Percentiles rank a stretch among this genome's conserved stretches.
Conservation (phyloP, 164 flowering plant species). For the Vitis cinerea region DNA sequence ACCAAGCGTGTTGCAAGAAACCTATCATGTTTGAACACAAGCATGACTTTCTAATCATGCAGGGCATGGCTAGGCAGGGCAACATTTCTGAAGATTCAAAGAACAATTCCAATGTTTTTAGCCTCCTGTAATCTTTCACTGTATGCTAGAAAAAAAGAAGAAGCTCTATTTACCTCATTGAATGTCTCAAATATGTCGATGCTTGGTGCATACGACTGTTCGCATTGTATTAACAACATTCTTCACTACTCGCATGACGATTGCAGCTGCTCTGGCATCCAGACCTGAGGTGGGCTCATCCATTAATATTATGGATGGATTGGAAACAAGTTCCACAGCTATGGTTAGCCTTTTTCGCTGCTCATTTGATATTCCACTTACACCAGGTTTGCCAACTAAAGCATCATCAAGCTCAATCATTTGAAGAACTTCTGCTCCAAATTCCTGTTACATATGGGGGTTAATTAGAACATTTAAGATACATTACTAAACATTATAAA, state of each 20-base stretch:
- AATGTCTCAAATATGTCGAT: slow-evolving; percentile 53
- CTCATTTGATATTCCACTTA: slow-evolving; percentile 39
- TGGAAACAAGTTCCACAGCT: slow-evolving; percentile 55
- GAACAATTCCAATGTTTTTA: no score
- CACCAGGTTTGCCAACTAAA: slow-evolving; percentile 41
- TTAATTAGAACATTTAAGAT: background rate
- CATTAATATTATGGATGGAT: slow-evolving; percentile 50
- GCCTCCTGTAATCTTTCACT: no score
- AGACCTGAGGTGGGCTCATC: slow-evolving; percentile 51
- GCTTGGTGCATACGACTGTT: slow-evolving; percentile 48
- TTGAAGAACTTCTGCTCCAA: slow-evolving; percentile 38
- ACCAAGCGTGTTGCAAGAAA: no score
- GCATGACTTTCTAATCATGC: no score
- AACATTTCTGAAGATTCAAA: no score
- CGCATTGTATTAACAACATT: slow-evolving; percentile 38
- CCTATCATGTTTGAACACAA: no score
- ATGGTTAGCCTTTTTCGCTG: slow-evolving; percentile 51
- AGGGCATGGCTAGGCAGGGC: no score
- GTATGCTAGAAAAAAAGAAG: no score
- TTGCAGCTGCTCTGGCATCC: slow-evolving; percentile 52
- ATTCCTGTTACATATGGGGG: slow-evolving; percentile 22
- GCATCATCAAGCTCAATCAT: slow-evolving; percentile 45
- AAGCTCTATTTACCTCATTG: slow-evolving; percentile 35
- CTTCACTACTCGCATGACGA: slow-evolving; percentile 43
- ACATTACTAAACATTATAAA: background rate